Conservation (phyloP, 345 rosid genomes). For the Acer campestre region DNA sequence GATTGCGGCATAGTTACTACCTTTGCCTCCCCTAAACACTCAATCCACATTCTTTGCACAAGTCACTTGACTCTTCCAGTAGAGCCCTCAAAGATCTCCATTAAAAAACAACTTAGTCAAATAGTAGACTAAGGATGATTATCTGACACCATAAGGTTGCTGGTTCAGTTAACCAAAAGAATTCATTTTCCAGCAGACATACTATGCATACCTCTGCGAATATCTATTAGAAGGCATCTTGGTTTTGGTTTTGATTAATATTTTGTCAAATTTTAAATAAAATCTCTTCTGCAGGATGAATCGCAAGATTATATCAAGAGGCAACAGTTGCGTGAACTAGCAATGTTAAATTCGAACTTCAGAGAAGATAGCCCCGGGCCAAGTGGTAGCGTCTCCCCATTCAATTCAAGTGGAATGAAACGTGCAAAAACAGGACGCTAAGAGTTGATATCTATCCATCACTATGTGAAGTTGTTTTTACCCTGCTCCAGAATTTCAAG, state of each 20-base stretch:
- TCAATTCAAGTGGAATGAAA: conserved; percentile 94
- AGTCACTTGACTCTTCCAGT: not conserved
- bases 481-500: conserved; percentile 29
- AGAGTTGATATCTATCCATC: conserved; percentile 23
- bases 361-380: conserved; percentile 99
- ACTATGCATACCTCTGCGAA: not conserved
- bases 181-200: not conserved
- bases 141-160: not conserved
- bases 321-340: conserved; percentile 94
- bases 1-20: not conserved
- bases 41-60: not conserved
- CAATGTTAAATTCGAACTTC: conserved; percentile 83
- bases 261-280: not conserved
- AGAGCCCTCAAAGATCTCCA: not conserved
- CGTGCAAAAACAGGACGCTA: conserved; percentile 93
- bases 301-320: conserved; percentile 93
- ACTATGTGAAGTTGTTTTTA: conserved; percentile 23
- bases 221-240: not conserved
- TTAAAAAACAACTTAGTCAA: not conserved
- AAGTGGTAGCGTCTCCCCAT: conserved; percentile 91
- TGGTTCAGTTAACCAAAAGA: not conserved
- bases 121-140: not conserved
- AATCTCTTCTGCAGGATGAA: conserved; percentile 66
- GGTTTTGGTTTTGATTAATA: not conserved
- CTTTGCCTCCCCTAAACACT: not conserved